Evolutionary conservation across 169 alveolate species (phyloP).

Genomic region (Eimeria zaria): DNA sequence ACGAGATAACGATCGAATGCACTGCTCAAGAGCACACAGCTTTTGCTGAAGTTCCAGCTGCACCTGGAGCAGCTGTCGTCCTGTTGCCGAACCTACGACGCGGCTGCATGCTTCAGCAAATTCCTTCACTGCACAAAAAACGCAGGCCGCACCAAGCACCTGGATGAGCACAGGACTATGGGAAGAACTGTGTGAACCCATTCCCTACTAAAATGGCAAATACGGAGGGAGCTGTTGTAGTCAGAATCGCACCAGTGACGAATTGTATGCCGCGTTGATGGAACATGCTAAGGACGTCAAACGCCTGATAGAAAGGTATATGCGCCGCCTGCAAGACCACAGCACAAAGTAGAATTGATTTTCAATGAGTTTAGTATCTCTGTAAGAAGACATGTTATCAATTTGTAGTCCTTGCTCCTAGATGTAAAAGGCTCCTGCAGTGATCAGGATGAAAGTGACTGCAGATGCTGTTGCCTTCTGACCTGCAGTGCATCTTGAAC

Average conservation of each 20-base stretch:
- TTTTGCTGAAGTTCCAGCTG: slow-evolving; percentile 74
- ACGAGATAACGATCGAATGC: slow-evolving; percentile 43
- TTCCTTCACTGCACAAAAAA: slow-evolving; percentile 67
- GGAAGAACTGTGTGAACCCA: neutral
- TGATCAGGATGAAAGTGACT: neutral
- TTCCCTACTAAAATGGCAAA: neutral
- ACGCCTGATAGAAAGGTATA: slow-evolving; percentile 79
- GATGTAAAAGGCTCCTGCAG: neutral
- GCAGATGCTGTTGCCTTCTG: neutral
- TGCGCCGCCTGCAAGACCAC: slow-evolving; percentile 61
- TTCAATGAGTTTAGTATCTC: neutral
- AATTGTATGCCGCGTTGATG: slow-evolving; percentile 75
- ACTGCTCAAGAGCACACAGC: slow-evolving; percentile 54
- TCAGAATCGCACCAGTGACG: slow-evolving; percentile 54
- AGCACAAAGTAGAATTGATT: neutral
- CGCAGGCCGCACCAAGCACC: neutral
- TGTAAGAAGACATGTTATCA: neutral
- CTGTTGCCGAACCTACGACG: slow-evolving; percentile 74
- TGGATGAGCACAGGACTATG: neutral
- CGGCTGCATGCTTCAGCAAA: slow-evolving; percentile 79
- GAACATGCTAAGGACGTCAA: slow-evolving; percentile 79
- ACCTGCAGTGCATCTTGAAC: slow-evolving; percentile 73
- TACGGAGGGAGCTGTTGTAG: neutral
- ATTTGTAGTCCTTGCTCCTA: neutral
- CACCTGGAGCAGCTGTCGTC: slow-evolving; percentile 81